phyloP scores from a whole-genome alignment of 805 yeast genomes.

The Blastobotrys parvus region DNA sequence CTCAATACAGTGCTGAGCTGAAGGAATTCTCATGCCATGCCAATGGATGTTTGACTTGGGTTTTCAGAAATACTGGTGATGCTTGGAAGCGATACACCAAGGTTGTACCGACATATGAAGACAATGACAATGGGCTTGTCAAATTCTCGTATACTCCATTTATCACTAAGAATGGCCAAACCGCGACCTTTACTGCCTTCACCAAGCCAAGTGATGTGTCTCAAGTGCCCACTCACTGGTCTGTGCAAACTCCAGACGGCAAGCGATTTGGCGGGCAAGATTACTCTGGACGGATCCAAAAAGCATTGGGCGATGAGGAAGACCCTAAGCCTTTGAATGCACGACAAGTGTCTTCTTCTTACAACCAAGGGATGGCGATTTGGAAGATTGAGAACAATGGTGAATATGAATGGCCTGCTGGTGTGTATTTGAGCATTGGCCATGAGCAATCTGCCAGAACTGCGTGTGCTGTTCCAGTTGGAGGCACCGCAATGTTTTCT shows the following conservation, averaged over 20 bases:
- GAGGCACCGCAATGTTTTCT: not conserved
- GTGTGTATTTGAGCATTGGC: not conserved
- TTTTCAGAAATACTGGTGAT: conserved; percentile 11
- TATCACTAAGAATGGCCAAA: conserved; percentile 1
- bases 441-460: not conserved
- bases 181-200: conserved; percentile 7
- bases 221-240: conserved; percentile 4
- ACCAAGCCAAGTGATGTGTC: conserved; percentile 1
- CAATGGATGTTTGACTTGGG: conserved; percentile 4
- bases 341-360: not conserved
- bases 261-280: conserved; percentile 1
- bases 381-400: conserved; percentile 1
- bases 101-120: conserved; percentile 3
- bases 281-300: not conserved
- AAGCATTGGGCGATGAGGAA: not conserved
- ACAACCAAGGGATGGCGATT: not conserved
- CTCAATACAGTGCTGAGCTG: not conserved
- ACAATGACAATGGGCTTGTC: not conserved
- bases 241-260: conserved; percentile 4
- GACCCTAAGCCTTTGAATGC: not conserved
- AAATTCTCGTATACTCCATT: conserved; percentile 1
- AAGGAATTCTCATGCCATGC: not conserved
- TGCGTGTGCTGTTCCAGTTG: not conserved
- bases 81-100: conserved; percentile 12
- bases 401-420: conserved; percentile 1